Evolutionary conservation across 2,329 filamentous ascomycete species (phyloP).

Genomic region (Neoascochyta sp.): DNA sequence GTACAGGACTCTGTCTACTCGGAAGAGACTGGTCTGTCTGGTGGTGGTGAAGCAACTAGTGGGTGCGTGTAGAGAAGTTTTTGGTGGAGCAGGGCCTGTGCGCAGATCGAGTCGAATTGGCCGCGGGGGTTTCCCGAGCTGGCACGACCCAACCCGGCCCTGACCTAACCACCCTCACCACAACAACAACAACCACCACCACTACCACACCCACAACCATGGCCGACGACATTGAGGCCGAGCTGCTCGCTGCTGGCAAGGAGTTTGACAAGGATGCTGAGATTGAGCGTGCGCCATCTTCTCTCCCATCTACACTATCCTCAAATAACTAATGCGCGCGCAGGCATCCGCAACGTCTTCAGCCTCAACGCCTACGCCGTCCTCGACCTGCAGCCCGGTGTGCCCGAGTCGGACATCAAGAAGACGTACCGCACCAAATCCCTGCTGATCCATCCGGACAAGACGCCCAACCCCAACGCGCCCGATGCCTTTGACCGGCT

Average conservation of each 20-base stretch:
- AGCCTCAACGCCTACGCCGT: conserved; percentile 84
- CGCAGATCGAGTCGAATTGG: too few relatives aligned
- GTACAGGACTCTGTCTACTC: too few relatives aligned
- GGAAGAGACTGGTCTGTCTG: too few relatives aligned
- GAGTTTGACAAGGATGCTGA: conserved; percentile 96
- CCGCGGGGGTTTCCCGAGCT: conserved; percentile 16
- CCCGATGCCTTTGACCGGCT: conserved; percentile 95
- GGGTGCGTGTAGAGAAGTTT: conserved; percentile 20
- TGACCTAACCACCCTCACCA: too few relatives aligned
- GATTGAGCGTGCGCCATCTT: conserved; percentile 64
- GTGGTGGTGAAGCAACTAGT: too few relatives aligned
- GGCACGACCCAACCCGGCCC: too few relatives aligned
- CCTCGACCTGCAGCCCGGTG: conserved; percentile 90
- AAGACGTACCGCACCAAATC: conserved; percentile 92
- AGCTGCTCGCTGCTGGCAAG: conserved; percentile 78
- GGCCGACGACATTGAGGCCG: conserved; percentile 60
- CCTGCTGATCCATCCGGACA: conserved; percentile 98
- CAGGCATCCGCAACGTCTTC: conserved; percentile 78
- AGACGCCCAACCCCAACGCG: conserved; percentile 84
- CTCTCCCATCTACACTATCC: not conserved
- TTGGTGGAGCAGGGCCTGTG: conserved; percentile 26
- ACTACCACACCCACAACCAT: conserved; percentile 30
- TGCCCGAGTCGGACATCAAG: conserved; percentile 95
- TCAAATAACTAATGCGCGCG: conserved; percentile 2
- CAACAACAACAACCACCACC: conserved; percentile 1